Conservation (phyloP, 768 basidiomycete genomes). For the Cystoderma amianthinum region DNA sequence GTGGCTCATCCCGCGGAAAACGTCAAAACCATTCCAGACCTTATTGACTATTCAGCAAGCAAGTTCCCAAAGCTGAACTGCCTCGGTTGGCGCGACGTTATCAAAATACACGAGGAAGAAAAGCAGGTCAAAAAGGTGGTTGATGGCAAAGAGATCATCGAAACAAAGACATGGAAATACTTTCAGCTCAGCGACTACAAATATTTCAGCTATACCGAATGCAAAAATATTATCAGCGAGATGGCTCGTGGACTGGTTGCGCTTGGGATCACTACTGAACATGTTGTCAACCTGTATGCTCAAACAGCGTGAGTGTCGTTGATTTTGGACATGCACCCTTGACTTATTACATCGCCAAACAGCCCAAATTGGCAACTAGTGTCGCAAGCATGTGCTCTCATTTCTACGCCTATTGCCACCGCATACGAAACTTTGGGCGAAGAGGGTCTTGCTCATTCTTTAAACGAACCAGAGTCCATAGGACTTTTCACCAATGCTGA, state of each 20-base stretch:
- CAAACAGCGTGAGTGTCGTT: conserved; percentile 58
- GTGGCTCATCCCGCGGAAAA: conserved; percentile 65
- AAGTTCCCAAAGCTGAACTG: conserved; percentile 72
- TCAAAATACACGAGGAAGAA: conserved; percentile 71
- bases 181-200: conserved; percentile 89
- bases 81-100: conserved; percentile 72
- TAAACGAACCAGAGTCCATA: conserved; percentile 75
- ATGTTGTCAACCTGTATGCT: conserved; percentile 89
- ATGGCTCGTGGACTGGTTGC: conserved; percentile 68
- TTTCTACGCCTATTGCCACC: conserved; percentile 82
- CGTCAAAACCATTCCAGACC: conserved; percentile 75
- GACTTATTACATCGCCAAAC: neutral
- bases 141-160: conserved; percentile 72
- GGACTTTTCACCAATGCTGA: conserved; percentile 91
- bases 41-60: conserved; percentile 67
- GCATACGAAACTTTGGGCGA: conserved; percentile 96
- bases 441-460: conserved; percentile 80
- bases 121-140: conserved; percentile 85
- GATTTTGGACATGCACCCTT: neutral
- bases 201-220: conserved; percentile 68
- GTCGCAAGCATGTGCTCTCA: conserved; percentile 72
- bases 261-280: conserved; percentile 56
- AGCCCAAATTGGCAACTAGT: conserved; percentile 77
- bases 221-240: conserved; percentile 57
- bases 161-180: conserved; percentile 96